Evolutionary conservation across 192 early-diverging fungal genomes (phyloP).

Genomic region (Coemansia sp.): DNA sequence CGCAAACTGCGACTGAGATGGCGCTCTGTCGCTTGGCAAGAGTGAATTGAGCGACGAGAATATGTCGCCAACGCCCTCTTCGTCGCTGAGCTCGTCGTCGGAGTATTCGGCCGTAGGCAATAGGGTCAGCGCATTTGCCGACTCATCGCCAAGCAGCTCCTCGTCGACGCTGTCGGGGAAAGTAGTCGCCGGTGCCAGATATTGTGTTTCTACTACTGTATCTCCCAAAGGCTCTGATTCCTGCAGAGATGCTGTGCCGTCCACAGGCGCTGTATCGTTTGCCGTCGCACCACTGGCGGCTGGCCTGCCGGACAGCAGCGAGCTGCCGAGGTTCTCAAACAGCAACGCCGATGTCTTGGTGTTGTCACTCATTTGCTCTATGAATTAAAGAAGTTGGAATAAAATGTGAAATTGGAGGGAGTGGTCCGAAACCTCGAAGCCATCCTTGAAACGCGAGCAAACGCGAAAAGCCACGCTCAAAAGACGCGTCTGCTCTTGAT

Average conservation of each 20-base stretch:
- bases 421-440: too few species aligned
- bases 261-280: too few species aligned
- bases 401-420: too few species aligned
- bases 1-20: not conserved
- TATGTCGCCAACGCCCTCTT: not conserved
- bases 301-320: not conserved
- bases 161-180: not conserved
- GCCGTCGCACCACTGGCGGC: too few species aligned
- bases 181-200: too few species aligned
- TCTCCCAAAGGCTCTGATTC: not conserved
- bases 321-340: not conserved
- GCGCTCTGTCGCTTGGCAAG: not conserved
- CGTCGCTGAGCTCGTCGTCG: slow-evolving; percentile 4
- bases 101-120: slow-evolving; percentile 24
- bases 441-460: too few species aligned
- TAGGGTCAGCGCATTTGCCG: slow-evolving; percentile 8
- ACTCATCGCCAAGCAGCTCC: slow-evolving; percentile 1
- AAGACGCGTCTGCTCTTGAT: too few species aligned
- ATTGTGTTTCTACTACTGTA: not conserved
- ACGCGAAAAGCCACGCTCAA: too few species aligned
- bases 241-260: too few species aligned
- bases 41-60: slow-evolving; percentile 1
- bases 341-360: not conserved
- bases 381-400: too few species aligned
- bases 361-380: not conserved